Evolutionary conservation across 306 rosid genomes (phyloP), one percentile per base, ranked within the genome.

Genomic region (Citrullus amarus): DNA sequence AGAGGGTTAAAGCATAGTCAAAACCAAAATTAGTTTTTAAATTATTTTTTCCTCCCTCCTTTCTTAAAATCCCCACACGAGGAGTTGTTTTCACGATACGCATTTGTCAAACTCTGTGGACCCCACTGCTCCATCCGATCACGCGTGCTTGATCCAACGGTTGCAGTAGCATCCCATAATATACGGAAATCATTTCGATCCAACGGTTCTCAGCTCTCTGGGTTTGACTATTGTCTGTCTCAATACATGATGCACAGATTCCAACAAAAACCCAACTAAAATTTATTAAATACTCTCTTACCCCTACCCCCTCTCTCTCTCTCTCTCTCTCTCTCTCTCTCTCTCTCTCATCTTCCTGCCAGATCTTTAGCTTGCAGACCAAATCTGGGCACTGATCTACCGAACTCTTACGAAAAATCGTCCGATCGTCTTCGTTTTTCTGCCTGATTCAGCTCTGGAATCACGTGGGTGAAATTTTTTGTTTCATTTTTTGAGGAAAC

Each of bases 71-170:
- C 77, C 75, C 44, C 78, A 74, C 78, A 74, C 62, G 78, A 74
- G 62, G 76, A 70, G 58, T 70, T 70, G 76, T 70, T 46, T 70
- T 70, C 76, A 70, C 57, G 56, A 54, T 77, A 59, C 57, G 71
- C 71, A 77, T 73, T 85, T 86, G 93, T 90, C 97, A 92, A 89
- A 86, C 86, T 75, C 79, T 78, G 85, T 13, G 91, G 86, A 82
- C 22, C 91, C 93, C 90, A 89, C 86, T 70, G 60, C 36, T 78
- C 78, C 63, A 80, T 79, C 78, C 84, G 51, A 38, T 68, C 98
- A 91, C 98, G 97, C 98, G 97, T 88, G 98, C 92, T 82, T 59
- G 60, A 94, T 92, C 97, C 77, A 46, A 90, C 92, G 98, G 91
- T 57, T 72, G 14, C 4, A 34, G 62, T 84, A 78, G 28, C 82